Evolutionary conservation across 495 filamentous ascomycete genomes (phyloP).

Genomic region (Neurospora sp.): DNA sequence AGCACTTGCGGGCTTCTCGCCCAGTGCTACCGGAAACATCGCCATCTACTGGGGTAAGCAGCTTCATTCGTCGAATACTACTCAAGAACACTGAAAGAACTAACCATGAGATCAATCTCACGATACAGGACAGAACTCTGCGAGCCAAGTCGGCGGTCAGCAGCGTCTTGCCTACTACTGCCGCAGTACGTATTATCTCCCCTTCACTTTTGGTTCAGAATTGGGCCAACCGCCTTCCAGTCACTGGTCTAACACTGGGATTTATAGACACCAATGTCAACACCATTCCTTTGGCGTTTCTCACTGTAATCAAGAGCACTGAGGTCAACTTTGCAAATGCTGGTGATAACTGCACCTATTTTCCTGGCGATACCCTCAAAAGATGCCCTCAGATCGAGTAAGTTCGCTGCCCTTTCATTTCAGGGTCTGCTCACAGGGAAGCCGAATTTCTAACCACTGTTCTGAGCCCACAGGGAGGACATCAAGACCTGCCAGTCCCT

Average conservation of each 20-base stretch:
- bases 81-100: background rate
- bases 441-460: background rate
- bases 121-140: constrained; percentile 41
- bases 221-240: background rate
- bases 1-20: constrained; percentile 37
- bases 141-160: constrained; percentile 31
- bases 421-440: background rate
- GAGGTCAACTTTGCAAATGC: constrained; percentile 52
- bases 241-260: background rate
- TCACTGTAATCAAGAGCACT: constrained; percentile 38
- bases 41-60: constrained; percentile 53
- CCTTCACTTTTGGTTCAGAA: background rate
- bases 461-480: constrained; percentile 28
- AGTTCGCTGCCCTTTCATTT: background rate
- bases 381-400: constrained; percentile 56
- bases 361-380: constrained; percentile 36
- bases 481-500: constrained; percentile 54
- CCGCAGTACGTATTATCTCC: constrained; percentile 34
- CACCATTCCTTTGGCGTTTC: constrained; percentile 53
- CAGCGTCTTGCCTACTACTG: constrained; percentile 42
- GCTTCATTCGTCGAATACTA: background rate
- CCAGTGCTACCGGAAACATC: constrained; percentile 44
- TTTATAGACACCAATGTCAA: constrained; percentile 22
- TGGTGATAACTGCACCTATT: constrained; percentile 46
- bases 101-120: background rate